Percentiles rank a stretch among this genome's conserved stretches.
Evolutionary conservation across 1,139 yeast species (phyloP).

Genomic region (Geotrichum carabidarum): DNA sequence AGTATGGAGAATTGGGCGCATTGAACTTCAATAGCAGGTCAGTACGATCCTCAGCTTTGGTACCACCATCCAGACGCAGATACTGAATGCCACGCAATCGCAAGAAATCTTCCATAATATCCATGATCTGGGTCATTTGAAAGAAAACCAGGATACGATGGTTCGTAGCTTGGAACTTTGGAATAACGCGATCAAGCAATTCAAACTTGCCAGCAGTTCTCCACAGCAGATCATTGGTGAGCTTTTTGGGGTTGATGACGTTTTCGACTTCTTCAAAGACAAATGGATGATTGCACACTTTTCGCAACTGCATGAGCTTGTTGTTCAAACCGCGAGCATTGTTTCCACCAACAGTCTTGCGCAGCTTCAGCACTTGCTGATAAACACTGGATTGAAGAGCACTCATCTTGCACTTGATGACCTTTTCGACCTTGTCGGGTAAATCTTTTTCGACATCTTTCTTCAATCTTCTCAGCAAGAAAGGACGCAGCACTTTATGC

Average conservation of each 20-base stretch:
- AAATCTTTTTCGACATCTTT: conserved; percentile 96
- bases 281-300: conserved; percentile 95
- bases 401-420: conserved; percentile 90
- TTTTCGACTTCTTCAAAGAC: conserved; percentile 94
- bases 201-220: conserved; percentile 92
- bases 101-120: conserved; percentile 93
- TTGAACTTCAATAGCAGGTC: conserved; percentile 77
- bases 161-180: conserved; percentile 78
- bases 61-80: conserved; percentile 83
- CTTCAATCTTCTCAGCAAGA: conserved; percentile 86
- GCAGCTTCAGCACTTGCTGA: conserved; percentile 87
- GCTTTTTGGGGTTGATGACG: conserved; percentile 68
- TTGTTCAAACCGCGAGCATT: conserved; percentile 91
- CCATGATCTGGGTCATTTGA: conserved; percentile 99
- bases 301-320: conserved; percentile 92
- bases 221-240: conserved; percentile 64
- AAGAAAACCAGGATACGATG: conserved; percentile 91
- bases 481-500: conserved; percentile 93
- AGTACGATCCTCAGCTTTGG: conserved; percentile 93
- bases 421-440: conserved; percentile 93
- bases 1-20: conserved; percentile 81
- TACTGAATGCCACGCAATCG: conserved; percentile 70
- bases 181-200: conserved; percentile 76
- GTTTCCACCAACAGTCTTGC: conserved; percentile 70
- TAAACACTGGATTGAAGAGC: conserved; percentile 74